phyloP scores from a whole-genome alignment of 1,284 basidiomycete species.

The Chondrostereum purpureum region DNA sequence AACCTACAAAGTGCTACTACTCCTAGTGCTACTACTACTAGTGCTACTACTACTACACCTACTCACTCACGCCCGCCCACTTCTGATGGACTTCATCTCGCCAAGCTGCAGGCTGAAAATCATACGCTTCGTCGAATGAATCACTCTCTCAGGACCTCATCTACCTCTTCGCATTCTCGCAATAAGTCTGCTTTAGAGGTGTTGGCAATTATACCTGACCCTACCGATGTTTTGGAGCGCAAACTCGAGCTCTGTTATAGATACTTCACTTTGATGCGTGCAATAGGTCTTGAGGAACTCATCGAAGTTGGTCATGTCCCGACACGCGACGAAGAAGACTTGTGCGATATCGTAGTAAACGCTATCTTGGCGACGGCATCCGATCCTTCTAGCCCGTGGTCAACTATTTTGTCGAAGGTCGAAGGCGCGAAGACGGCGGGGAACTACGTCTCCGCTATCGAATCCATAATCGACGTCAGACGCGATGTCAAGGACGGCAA shows the following conservation, averaged over 20 bases:
- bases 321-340: constrained; percentile 8
- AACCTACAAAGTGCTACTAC: no score
- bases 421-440: constrained; percentile 26
- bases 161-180: no score
- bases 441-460: constrained; percentile 34
- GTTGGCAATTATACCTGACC: no score
- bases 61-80: background rate
- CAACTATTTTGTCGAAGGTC: constrained; percentile 24
- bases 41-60: background rate
- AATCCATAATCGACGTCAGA: constrained; percentile 29
- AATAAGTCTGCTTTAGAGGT: no score
- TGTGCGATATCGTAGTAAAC: constrained; percentile 30
- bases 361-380: constrained; percentile 27
- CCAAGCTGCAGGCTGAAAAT: background rate
- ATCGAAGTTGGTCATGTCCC: background rate
- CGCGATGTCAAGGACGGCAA: constrained; percentile 27
- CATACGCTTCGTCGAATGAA: no score
- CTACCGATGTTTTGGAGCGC: background rate
- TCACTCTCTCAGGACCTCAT: no score
- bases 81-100: background rate
- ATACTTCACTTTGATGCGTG: background rate
- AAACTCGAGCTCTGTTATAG: background rate
- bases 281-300: background rate
- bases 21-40: background rate
- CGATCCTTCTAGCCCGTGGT: constrained; percentile 23